Base-by-base conservation (phyloP, 169 alveolate species). In the Plasmodium vinckei region DNA sequence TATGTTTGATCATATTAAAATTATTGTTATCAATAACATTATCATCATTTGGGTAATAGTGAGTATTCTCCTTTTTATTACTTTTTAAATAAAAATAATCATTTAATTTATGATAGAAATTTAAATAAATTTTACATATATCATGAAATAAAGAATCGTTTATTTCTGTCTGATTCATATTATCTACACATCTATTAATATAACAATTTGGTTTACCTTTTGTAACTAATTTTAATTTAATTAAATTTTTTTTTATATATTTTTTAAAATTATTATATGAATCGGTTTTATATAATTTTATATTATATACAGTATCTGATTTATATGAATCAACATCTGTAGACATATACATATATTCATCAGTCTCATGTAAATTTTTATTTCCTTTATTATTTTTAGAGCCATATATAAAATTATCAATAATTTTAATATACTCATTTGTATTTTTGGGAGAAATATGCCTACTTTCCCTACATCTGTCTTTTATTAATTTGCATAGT, bases 251-350 rank as follows among this genome's bases (percentile, higher is more conserved):
- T 67, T 68, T 82, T 23, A 82, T 7, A 27, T 15, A n/a, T 56
- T 82, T 51, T 39, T 56, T 82, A 10, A 67, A 59, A 33, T 57
- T 23, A 13, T 19, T 21, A 54, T 82, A 69, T 15, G 13, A 23
- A 3, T 19, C 13, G 9, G 23, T 27, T 19, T 82, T 39, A 25
- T 39, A 25, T 72, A 82, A 19, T 2, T 49, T 60, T 49, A 68
- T 27, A 5, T 61, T 17, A 17, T 82, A 82, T n/a, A 82, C 61
- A 5, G 82, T 54, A 39, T 82, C 90, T 13, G 69, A 67, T 82
- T 82, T 82, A 42, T 82, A 82, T 44, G 84, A 82, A 71, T 82
- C 90, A 0, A 15, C 73, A 56, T 82, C 90, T 42, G 86, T 82
- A 12, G 90, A 82, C 46, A 82, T 44, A 61, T 56, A 82, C 7